A percentile compares a stretch with the other conserved stretches of the same genome.
phyloP scores from a whole-genome alignment of 2,329 filamentous ascomycete genomes.

The Colletotrichum tamarilloi region DNA sequence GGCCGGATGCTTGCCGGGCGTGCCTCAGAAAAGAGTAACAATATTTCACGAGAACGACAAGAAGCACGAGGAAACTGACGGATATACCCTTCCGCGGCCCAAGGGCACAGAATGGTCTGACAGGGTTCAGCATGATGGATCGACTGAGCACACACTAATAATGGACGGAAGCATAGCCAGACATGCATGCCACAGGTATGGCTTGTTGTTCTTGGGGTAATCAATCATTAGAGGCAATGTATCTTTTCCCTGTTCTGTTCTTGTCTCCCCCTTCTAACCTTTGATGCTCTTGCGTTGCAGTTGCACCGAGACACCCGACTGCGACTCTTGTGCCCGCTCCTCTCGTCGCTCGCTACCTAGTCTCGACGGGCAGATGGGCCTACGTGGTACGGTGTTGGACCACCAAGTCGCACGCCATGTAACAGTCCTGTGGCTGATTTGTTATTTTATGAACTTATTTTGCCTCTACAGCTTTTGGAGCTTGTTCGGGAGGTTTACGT shows the following conservation, averaged over 20 bases:
- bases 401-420: conserved; percentile 14
- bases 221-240: not conserved
- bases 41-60: conserved; percentile 7
- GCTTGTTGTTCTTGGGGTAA: not conserved
- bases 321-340: conserved; percentile 19
- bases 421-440: conserved; percentile 13
- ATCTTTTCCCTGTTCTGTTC: too few relatives aligned
- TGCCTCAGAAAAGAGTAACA: conserved; percentile 3
- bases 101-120: not conserved
- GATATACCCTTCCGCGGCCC: not conserved
- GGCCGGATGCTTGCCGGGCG: conserved; percentile 8
- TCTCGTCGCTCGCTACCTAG: not conserved
- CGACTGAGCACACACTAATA: too few relatives aligned
- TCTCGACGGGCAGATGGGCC: conserved; percentile 10
- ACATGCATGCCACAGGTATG: not conserved
- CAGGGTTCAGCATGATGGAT: not conserved
- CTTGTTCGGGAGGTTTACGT: conserved; percentile 16
- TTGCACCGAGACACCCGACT: conserved; percentile 30
- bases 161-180: not conserved
- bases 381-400: not conserved
- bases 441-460: not conserved
- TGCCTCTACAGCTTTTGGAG: not conserved
- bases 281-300: conserved; percentile 9
- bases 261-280: not conserved
- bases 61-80: not conserved